These are phyloP conservation scores for Coleophoma cylindrospora DNA, from an alignment of 2,329 filamentous ascomycete species.

Conservation along the genomic window DNA sequence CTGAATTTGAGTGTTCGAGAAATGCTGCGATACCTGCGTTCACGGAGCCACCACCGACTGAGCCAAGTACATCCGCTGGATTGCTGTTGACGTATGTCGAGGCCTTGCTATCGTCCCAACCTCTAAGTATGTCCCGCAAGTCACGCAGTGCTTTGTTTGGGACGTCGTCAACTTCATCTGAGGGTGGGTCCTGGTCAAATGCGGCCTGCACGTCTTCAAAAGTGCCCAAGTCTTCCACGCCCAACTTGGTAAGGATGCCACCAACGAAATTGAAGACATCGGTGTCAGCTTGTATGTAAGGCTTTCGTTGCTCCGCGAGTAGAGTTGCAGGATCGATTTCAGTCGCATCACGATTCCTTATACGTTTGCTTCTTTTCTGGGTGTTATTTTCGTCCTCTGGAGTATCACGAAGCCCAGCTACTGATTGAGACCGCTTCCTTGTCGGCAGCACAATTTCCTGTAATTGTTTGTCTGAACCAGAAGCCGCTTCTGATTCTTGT, in stretches of 20 bases:
- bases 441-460: conserved; percentile 25
- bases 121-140: conserved; percentile 28
- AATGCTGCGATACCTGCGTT: conserved; percentile 51
- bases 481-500: not conserved
- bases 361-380: conserved; percentile 61
- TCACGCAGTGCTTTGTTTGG: conserved; percentile 27
- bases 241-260: conserved; percentile 19
- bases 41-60: conserved; percentile 17
- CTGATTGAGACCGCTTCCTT: conserved; percentile 59
- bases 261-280: conserved; percentile 23
- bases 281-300: conserved; percentile 20
- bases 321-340: conserved; percentile 44
- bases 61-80: conserved; percentile 25
- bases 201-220: conserved; percentile 20
- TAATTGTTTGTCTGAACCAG: conserved; percentile 8
- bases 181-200: conserved; percentile 10
- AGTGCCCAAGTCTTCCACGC: conserved; percentile 23
- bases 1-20: conserved; percentile 56
- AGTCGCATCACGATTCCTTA: conserved; percentile 53
- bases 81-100: conserved; percentile 23
- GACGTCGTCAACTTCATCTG: conserved; percentile 12
- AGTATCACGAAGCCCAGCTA: conserved; percentile 50
- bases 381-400: conserved; percentile 51
- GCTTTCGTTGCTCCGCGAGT: conserved; percentile 48
- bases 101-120: conserved; percentile 33